Base-by-base conservation (phyloP, 495 filamentous ascomycete species). In the Rhypophila decipiens region DNA sequence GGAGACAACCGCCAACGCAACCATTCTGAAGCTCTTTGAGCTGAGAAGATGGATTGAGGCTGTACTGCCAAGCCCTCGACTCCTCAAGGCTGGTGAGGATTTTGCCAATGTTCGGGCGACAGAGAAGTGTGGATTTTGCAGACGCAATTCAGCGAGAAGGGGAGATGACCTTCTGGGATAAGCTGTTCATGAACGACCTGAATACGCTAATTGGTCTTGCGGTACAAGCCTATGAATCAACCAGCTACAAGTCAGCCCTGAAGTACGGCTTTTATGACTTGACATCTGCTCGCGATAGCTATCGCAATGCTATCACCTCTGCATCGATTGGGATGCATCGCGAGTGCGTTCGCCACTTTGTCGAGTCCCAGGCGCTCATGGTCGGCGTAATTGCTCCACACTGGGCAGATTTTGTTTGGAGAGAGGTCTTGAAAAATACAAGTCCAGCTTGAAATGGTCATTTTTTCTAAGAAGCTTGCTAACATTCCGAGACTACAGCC, bases 11-110 rank as follows among this genome's bases (percentile, higher is more conserved):
- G 91, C 91, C 34, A 89, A 96, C 66, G 85, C 81, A 60, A 90
- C 82, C 56, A 93, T 96, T 57, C 75, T 97, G 48, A 78, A 88
- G 55, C 76, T 96, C 24, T 86, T 80, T 64, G 88, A 83, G 48
- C 77, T 96, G 42, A 86, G 86, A 67, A 85, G 93, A 58, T 97
- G 93, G 93, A 87, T 86, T 42, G 88, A 96, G 67, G 88, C 95
- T 60, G 74, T 84, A n/a, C n/a, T n/a, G 70, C 80, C 31, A 75
- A 74, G 40, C 77, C 94, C 50, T 84, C 94, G 13, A 80, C 79
- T 20, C n/a, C n/a, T n/a, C n/a, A n/a, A n/a, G n/a, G n/a, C n/a
- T n/a, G n/a, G n/a, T n/a, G n/a, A n/a, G n/a, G n/a, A n/a, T n/a
- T n/a, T n/a, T n/a, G n/a, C n/a, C n/a, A n/a, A n/a, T n/a, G n/a